These are phyloP conservation scores for Salicornia ramosissima DNA, from an alignment of 148 eudicot species.

Conservation along the genomic window DNA sequence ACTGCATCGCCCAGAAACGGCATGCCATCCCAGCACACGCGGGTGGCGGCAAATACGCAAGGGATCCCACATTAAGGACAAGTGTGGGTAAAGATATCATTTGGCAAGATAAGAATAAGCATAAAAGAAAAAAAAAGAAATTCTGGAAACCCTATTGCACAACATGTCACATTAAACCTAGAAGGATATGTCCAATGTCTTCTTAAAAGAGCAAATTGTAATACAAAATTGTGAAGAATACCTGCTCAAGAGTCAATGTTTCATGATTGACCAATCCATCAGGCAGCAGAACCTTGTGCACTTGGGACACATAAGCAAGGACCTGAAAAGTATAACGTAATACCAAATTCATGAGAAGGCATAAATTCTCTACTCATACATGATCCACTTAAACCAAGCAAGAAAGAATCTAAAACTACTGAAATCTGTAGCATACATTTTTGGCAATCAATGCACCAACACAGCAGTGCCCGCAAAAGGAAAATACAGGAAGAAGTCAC, in stretches of 20 bases:
- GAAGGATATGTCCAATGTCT: too few species aligned
- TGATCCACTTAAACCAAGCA: neutral
- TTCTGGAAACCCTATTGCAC: too few species aligned
- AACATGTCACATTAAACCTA: too few species aligned
- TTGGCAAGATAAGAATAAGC: too few species aligned
- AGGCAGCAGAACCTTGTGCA: slow-evolving; percentile 80
- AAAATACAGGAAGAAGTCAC: neutral
- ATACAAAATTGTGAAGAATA: slow-evolving; percentile 20
- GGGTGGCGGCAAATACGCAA: too few species aligned
- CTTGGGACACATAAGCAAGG: slow-evolving; percentile 96
- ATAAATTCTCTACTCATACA: neutral
- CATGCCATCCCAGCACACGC: too few species aligned
- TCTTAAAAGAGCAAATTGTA: too few species aligned
- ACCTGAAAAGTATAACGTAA: slow-evolving; percentile 40
- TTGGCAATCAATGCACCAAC: neutral
- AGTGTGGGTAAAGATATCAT: too few species aligned
- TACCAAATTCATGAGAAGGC: neutral
- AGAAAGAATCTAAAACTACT: neutral
- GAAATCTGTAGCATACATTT: neutral
- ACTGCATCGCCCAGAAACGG: too few species aligned
- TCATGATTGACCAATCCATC: slow-evolving; percentile 69
- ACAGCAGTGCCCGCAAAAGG: too few species aligned
- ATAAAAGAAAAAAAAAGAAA: too few species aligned
- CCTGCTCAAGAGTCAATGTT: slow-evolving; percentile 81
- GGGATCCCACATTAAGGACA: too few species aligned